phyloP scores from a whole-genome alignment of 1,139 yeast genomes.

The Magnusiomyces suaveolens region DNA sequence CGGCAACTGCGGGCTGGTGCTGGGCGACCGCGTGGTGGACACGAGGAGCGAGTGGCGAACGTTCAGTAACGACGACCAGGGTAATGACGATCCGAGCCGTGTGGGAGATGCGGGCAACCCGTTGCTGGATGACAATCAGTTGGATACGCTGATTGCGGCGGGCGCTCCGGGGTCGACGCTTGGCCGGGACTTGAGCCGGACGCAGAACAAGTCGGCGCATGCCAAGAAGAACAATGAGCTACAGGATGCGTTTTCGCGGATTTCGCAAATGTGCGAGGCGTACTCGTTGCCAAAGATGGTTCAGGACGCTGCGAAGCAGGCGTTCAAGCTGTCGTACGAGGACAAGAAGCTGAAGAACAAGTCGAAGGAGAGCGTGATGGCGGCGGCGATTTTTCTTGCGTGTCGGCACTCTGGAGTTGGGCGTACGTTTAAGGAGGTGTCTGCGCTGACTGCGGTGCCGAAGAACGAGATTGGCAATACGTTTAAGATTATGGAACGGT shows the following conservation, averaged over 20 bases:
- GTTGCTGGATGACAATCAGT: conserved; percentile 78
- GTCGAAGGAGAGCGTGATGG: conserved; percentile 90
- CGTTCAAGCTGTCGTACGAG: conserved; percentile 83
- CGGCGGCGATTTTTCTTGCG: conserved; percentile 90
- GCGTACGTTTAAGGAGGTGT: conserved; percentile 89
- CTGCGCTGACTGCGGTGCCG: conserved; percentile 91
- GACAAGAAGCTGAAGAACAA: conserved; percentile 82
- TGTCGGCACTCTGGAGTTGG: conserved; percentile 93
- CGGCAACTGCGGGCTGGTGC: conserved; percentile 89
- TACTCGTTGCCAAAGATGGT: conserved; percentile 89
- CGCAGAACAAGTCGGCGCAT: conserved; percentile 75
- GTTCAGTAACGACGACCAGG: conserved; percentile 87
- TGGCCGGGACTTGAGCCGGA: conserved; percentile 81
- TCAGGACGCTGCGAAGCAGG: conserved; percentile 96
- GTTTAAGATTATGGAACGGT: conserved; percentile 68
- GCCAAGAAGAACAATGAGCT: conserved; percentile 83
- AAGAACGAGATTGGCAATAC: conserved; percentile 77
- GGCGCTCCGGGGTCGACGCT: conserved; percentile 56
- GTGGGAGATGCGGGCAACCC: conserved; percentile 99
- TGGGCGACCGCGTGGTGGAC: conserved; percentile 87
- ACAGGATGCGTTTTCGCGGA: conserved; percentile 81
- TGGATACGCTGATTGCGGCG: conserved; percentile 85
- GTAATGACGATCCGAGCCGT: conserved; percentile 97
- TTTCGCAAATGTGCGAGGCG: conserved; percentile 95
- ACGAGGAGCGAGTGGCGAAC: conserved; percentile 99